Percentiles rank a stretch among this genome's conserved stretches.
Evolutionary conservation across 768 basidiomycete species (phyloP).

Genomic region (Paxillus ammoniavirescens): DNA sequence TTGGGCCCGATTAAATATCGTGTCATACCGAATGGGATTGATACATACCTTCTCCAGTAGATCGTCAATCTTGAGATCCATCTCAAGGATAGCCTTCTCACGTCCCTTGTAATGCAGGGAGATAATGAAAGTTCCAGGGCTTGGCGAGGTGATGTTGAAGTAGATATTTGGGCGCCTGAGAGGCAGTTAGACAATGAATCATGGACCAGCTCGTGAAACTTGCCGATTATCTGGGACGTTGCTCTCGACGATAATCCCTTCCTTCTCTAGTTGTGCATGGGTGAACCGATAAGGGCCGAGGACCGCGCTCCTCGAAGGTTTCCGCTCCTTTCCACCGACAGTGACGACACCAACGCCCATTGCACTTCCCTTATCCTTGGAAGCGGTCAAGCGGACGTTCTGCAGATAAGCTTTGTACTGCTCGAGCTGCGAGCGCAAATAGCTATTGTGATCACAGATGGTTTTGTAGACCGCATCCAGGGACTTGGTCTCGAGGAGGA

Average conservation of each 20-base stretch:
- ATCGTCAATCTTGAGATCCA: conserved; percentile 99
- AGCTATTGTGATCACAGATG: conserved; percentile 98
- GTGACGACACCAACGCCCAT: conserved; percentile 93
- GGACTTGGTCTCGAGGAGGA: conserved; percentile 85
- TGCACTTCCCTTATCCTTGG: conserved; percentile 84
- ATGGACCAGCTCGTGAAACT: conserved; percentile 19
- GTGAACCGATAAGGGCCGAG: conserved; percentile 97
- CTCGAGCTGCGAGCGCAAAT: conserved; percentile 92
- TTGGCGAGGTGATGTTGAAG: conserved; percentile 98
- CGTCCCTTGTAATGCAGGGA: conserved; percentile 98
- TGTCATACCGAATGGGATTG: not conserved
- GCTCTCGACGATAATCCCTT: conserved; percentile 98
- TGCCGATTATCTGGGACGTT: conserved; percentile 98
- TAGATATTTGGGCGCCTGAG: conserved; percentile 93
- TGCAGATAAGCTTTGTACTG: conserved; percentile 99
- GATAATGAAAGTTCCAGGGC: conserved; percentile 98
- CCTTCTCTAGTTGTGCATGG: conserved; percentile 97
- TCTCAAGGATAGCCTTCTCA: conserved; percentile 98
- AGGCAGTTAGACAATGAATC: conserved; percentile 1
- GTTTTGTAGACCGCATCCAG: conserved; percentile 99
- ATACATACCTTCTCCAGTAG: conserved; percentile 85
- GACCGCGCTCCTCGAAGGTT: conserved; percentile 77
- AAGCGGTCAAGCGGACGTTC: conserved; percentile 88
- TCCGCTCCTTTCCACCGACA: conserved; percentile 97
- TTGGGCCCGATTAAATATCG: conserved; percentile 15